Evolutionary conservation across 2,329 filamentous ascomycete genomes (phyloP).

Genomic region (Hirsutella rhossiliensis): DNA sequence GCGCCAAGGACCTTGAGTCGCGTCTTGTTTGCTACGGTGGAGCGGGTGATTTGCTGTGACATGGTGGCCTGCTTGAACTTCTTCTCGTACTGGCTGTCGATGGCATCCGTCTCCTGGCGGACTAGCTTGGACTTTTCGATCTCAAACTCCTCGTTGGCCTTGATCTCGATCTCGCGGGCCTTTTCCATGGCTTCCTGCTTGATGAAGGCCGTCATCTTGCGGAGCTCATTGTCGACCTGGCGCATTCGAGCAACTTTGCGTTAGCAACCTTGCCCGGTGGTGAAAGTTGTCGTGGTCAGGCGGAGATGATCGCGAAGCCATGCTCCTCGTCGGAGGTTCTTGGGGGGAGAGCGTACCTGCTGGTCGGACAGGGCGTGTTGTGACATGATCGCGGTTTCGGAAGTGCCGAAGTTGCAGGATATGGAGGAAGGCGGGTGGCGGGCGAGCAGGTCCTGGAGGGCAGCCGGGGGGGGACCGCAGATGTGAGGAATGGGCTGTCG

Average conservation of each 20-base stretch:
- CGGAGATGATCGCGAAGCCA: no score
- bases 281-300: no score
- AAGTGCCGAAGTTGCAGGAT: neutral
- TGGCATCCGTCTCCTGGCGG: constrained; percentile 83
- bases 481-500: neutral
- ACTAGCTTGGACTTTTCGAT: constrained; percentile 99
- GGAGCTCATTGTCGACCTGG: constrained; percentile 93
- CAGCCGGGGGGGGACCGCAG: neutral
- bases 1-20: constrained; percentile 78
- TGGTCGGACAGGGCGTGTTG: constrained; percentile 96
- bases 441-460: neutral
- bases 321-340: neutral
- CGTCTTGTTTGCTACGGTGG: constrained; percentile 92
- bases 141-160: constrained; percentile 97
- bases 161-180: constrained; percentile 92
- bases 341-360: constrained; percentile 50
- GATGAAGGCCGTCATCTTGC: constrained; percentile 99
- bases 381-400: constrained; percentile 56
- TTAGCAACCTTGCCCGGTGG: neutral
- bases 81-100: constrained; percentile 91
- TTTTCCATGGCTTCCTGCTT: constrained; percentile 96
- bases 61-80: constrained; percentile 98
- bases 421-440: constrained; percentile 3
- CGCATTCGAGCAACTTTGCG: neutral
- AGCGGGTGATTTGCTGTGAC: constrained; percentile 97